These are phyloP conservation scores for Claviceps africana DNA, from an alignment of 2,329 filamentous ascomycete species.

Conservation along the genomic window DNA sequence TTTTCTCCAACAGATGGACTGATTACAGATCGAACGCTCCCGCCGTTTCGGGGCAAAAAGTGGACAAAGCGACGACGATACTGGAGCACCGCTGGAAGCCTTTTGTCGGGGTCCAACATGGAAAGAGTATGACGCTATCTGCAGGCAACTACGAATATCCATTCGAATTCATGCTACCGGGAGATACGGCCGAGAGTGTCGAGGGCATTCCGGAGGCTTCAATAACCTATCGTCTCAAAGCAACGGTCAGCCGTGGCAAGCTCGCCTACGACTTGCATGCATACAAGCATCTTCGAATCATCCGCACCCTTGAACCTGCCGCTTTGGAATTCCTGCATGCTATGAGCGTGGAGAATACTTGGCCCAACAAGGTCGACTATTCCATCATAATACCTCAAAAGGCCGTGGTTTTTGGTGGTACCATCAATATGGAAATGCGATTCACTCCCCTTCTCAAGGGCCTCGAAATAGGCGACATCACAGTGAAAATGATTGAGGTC, in stretches of 20 bases:
- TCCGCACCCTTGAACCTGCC: constrained; percentile 62
- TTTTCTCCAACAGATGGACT: constrained; percentile 28
- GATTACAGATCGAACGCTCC: constrained; percentile 40
- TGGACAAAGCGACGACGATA: constrained; percentile 45
- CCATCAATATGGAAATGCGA: constrained; percentile 69
- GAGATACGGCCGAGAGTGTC: constrained; percentile 68
- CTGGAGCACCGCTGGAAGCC: constrained; percentile 56
- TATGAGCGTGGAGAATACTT: constrained; percentile 94
- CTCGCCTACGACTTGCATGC: constrained; percentile 75
- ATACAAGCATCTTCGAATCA: constrained; percentile 64
- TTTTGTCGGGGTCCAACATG: constrained; percentile 41
- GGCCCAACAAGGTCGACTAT: constrained; percentile 96
- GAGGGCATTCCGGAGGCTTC: constrained; percentile 79
- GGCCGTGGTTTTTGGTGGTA: constrained; percentile 86
- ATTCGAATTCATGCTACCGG: constrained; percentile 61
- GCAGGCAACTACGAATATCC: constrained; percentile 76
- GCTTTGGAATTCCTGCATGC: constrained; percentile 70
- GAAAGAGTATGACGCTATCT: constrained; percentile 44
- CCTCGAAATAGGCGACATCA: constrained; percentile 69
- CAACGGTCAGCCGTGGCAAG: constrained; percentile 74
- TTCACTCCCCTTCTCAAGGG: constrained; percentile 84
- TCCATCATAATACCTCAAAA: constrained; percentile 87
- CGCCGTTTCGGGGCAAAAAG: constrained; percentile 42
- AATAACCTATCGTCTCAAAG: constrained; percentile 83
- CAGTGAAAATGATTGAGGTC: constrained; percentile 65